phyloP scores from a whole-genome alignment of 2,329 filamentous ascomycete species.

The Aspergillus unguis region DNA sequence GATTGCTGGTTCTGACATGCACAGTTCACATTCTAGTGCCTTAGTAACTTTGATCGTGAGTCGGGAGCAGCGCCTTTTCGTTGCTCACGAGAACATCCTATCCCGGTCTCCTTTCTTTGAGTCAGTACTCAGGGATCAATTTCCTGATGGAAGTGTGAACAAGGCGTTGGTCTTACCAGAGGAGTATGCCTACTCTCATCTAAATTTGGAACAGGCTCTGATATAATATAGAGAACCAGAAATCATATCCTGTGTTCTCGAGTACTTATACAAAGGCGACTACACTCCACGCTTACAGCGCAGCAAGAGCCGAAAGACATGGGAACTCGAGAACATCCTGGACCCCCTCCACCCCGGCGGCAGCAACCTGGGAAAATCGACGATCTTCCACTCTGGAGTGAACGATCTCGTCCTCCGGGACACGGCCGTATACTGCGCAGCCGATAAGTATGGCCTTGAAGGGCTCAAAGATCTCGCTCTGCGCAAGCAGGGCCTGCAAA shows the following conservation, averaged over 20 bases:
- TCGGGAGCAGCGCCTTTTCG: conserved; percentile 81
- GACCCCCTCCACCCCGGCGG: conserved; percentile 54
- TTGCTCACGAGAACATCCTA: conserved; percentile 90
- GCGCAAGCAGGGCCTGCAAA: conserved; percentile 91
- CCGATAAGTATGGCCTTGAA: conserved; percentile 84
- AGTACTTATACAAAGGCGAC: conserved; percentile 96
- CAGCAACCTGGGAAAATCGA: conserved; percentile 66
- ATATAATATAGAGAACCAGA: conserved; percentile 68
- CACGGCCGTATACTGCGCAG: conserved; percentile 91
- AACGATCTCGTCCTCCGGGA: conserved; percentile 80
- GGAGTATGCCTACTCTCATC: conserved; percentile 39
- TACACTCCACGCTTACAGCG: conserved; percentile 88
- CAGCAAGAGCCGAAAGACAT: conserved; percentile 80
- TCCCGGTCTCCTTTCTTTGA: conserved; percentile 81
- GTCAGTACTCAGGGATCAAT: conserved; percentile 66
- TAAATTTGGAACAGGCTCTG: background rate
- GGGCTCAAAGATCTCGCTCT: conserved; percentile 88
- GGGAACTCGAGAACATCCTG: conserved; percentile 76
- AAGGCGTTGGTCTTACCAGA: conserved; percentile 75
- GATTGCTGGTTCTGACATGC: background rate
- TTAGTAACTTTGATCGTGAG: conserved; percentile 87
- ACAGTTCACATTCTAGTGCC: conserved; percentile 58
- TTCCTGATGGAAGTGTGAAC: conserved; percentile 67
- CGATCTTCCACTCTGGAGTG: conserved; percentile 71
- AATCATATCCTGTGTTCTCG: conserved; percentile 87